Percentiles rank a stretch among this genome's conserved stretches.
Conservation (phyloP, 2,329 filamentous ascomycete species). For the Anisogramma anomala region DNA sequence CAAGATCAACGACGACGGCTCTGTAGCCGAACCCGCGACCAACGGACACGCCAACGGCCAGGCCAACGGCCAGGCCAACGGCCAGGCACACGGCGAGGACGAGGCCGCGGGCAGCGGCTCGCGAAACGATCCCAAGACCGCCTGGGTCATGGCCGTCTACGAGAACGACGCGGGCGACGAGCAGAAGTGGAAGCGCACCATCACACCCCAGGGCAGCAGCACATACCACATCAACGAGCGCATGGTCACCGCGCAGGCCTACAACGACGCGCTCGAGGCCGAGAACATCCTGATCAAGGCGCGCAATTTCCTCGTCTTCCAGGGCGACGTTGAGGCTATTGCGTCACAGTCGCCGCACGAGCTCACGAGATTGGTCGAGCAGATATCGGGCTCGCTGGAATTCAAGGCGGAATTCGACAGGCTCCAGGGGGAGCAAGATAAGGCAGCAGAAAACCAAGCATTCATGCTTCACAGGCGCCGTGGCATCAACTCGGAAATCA, state of each 20-base stretch:
- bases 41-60: constrained; percentile 53
- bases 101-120: constrained; percentile 50
- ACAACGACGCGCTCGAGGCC: constrained; percentile 81
- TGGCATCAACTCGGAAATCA: constrained; percentile 95
- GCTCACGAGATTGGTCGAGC: constrained; percentile 85
- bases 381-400: constrained; percentile 92
- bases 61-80: constrained; percentile 45
- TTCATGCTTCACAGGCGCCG: constrained; percentile 81
- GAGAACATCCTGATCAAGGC: constrained; percentile 98
- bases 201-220: constrained; percentile 77
- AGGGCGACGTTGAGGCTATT: constrained; percentile 95
- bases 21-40: constrained; percentile 45
- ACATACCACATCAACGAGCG: constrained; percentile 97
- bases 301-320: constrained; percentile 94
- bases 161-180: constrained; percentile 94
- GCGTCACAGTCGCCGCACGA: constrained; percentile 91
- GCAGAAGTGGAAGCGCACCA: constrained; percentile 90
- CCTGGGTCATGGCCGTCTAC: constrained; percentile 99
- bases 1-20: constrained; percentile 83
- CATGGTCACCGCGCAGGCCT: constrained; percentile 76
- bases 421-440: constrained; percentile 75
- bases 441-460: constrained; percentile 77
- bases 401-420: constrained; percentile 89
- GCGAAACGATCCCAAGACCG: constrained; percentile 79
- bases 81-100: constrained; percentile 48